Evolutionary conservation across 2,329 filamentous ascomycete species (phyloP), one percentile per base, ranked within the genome.

Genomic region (Pleochaeta shiraiana): DNA sequence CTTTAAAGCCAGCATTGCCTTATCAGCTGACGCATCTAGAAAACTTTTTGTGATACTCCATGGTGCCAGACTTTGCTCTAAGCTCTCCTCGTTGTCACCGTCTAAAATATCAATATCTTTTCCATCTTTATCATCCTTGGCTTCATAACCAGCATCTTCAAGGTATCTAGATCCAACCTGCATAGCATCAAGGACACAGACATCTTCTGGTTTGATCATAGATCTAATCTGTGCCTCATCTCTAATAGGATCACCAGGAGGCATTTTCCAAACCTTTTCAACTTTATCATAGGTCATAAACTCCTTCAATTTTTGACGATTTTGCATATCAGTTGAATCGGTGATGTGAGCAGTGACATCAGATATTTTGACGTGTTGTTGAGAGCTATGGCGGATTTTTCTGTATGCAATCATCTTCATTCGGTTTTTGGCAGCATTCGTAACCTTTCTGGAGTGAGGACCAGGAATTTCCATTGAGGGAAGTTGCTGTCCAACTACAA

Each of bases 11-110:
- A 98, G 81, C 93, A 98, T 98, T 2, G 93, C 93, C 73, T 98
- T 98, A 66, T 90, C 90, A 66, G 90, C 86, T 62, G 89, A 92
- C 0, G 93, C 93, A 68, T 96, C 88, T 66, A 96, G 82, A 75
- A 98, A 98, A 67, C 95, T 95, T 76, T 95, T 95, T 63, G 90
- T 95, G 0, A 90, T 92, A 70, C 92, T 90, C 93, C 93, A 98
- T 0, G 93, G 93, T 0, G 92, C 90, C 76, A 98, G 84, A 72
- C 91, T 89, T 73, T 92, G 84, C 63, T 95, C 90, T 12, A 95
- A 81, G 71, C 71, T 70, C 76, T 66, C 65, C 9, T 66, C 66
- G 3, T 73, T 75, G 3, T 78, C 77, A 2, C 76, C 77, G 0
- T 79, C 78, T 3, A 77, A 77, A 12, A 78, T 79, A 64, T 83